These are phyloP conservation scores for Plantago coronopus DNA, from an alignment of 305 asterid genomes.

Conservation along the genomic window DNA sequence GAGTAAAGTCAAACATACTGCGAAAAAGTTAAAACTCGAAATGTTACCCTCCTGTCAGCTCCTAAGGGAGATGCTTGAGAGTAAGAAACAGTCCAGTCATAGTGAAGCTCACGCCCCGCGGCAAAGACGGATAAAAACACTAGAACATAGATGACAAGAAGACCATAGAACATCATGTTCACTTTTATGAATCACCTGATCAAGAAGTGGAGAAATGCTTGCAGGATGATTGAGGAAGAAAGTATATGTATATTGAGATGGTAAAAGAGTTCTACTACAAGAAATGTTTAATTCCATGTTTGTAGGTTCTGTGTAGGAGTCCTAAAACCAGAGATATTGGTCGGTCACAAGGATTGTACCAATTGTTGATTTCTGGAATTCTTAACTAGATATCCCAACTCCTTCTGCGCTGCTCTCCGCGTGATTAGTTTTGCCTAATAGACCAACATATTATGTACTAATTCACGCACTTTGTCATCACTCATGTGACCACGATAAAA, in stretches of 20 bases:
- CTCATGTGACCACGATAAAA: no score
- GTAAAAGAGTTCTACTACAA: neutral
- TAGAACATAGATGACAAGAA: constrained; percentile 7
- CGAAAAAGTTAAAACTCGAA: neutral
- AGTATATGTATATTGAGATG: neutral
- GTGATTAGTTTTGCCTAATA: no score
- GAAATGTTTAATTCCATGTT: neutral
- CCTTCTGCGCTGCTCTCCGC: no score
- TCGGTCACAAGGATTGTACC: neutral
- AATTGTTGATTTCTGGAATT: no score
- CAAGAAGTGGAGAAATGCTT: no score
- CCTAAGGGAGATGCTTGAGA: constrained; percentile 22
- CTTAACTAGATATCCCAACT: no score
- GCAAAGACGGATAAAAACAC: constrained; percentile 1
- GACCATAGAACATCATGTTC: neutral
- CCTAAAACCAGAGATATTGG: neutral
- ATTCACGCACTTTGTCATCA: no score
- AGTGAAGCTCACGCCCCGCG: neutral
- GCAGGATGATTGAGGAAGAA: neutral
- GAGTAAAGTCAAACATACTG: no score
- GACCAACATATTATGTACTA: no score
- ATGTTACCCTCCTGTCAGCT: constrained; percentile 23
- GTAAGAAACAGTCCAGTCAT: constrained; percentile 30
- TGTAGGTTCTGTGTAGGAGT: neutral
- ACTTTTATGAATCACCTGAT: neutral